phyloP scores from a whole-genome alignment of 176 grass and related monocot species.

The Tillandsia leiboldiana region DNA sequence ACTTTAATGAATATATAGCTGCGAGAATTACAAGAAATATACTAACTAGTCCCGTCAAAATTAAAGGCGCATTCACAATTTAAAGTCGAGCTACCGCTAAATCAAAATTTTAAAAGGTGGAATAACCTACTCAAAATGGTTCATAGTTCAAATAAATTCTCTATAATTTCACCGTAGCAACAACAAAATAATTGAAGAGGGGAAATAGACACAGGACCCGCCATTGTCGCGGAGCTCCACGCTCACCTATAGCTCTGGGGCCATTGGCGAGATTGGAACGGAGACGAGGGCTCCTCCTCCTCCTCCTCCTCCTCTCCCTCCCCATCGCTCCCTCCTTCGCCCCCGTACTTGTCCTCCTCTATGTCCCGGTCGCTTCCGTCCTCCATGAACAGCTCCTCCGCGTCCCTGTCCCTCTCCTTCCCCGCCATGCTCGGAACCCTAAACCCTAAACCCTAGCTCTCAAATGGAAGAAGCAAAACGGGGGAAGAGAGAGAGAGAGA shows the following conservation, averaged over 20 bases:
- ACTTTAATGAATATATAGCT: too few relatives aligned
- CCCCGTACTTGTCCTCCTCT: constrained; percentile 14
- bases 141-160: too few relatives aligned
- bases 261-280: constrained; percentile 60
- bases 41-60: too few relatives aligned
- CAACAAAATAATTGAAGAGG: neutral
- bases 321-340: neutral
- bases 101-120: too few relatives aligned
- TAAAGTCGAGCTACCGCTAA: too few relatives aligned
- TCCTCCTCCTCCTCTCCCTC: constrained; percentile 12
- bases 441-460: neutral
- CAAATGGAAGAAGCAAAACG: neutral
- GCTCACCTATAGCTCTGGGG: constrained; percentile 66
- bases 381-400: constrained; percentile 43
- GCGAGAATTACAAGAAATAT: too few relatives aligned
- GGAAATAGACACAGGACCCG: neutral
- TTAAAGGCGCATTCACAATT: too few relatives aligned
- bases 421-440: constrained; percentile 15
- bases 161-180: neutral
- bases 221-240: neutral
- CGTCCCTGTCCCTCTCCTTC: constrained; percentile 9
- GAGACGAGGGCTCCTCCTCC: constrained; percentile 25
- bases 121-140: too few relatives aligned
- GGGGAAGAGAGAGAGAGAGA: neutral
- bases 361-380: constrained; percentile 28